These are phyloP conservation scores for Sisymbrium altissimum DNA, from an alignment of 345 rosid genomes.

Conservation along the genomic window DNA sequence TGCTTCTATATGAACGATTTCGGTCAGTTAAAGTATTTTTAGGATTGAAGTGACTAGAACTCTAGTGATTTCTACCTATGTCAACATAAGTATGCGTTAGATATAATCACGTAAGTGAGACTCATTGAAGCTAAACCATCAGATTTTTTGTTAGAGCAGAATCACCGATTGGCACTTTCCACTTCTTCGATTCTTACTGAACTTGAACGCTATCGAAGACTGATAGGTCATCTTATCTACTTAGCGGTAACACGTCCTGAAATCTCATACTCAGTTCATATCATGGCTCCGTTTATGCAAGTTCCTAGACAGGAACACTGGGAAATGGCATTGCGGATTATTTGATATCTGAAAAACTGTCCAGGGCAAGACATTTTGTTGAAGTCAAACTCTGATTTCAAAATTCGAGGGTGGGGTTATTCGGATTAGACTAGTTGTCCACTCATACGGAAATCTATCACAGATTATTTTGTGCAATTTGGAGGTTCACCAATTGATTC, in stretches of 20 bases:
- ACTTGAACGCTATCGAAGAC: not conserved
- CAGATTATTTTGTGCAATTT: not conserved
- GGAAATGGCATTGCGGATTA: not conserved
- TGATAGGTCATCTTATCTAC: not conserved
- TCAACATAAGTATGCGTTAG: not conserved
- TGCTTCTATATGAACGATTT: not conserved
- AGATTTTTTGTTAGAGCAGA: not conserved
- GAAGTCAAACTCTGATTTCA: too few species aligned
- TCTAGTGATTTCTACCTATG: not conserved
- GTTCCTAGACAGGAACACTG: not conserved
- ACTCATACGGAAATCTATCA: not conserved
- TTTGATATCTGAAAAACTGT: not conserved
- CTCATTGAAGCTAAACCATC: not conserved
- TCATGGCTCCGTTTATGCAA: not conserved
- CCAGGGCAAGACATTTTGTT: too few species aligned
- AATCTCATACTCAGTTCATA: not conserved
- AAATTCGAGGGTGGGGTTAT: too few species aligned
- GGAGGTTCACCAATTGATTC: too few species aligned
- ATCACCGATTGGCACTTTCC: not conserved
- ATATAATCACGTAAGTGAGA: not conserved
- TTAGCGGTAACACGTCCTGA: not conserved
- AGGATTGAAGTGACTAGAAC: not conserved
- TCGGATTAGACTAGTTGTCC: too few species aligned
- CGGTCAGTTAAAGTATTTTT: not conserved
- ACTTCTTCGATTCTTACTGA: too few species aligned